phyloP scores from a whole-genome alignment of 1,284 basidiomycete species.

The Paramarasmius palmivorus region DNA sequence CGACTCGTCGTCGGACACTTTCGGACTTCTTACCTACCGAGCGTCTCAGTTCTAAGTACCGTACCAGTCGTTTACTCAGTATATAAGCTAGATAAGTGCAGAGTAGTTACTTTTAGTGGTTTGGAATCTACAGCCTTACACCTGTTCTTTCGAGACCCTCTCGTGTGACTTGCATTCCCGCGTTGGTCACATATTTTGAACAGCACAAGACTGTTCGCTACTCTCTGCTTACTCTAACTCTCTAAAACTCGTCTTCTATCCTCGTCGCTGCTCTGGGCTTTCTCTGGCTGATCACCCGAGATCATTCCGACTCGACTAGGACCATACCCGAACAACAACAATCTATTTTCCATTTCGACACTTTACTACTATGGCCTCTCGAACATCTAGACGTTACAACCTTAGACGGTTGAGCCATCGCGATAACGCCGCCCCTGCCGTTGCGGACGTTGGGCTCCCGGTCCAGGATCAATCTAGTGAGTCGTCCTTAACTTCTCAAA shows the following conservation, averaged over 20 bases:
- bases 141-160: not conserved
- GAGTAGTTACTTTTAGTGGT: not conserved
- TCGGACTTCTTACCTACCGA: too few relatives aligned
- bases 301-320: not conserved
- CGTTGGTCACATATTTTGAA: slow-evolving; percentile 7
- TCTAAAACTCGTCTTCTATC: not conserved
- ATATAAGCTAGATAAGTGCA: too few relatives aligned
- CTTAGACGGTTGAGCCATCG: not conserved
- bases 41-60: too few relatives aligned
- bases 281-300: slow-evolving; percentile 4
- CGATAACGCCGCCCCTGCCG: too few relatives aligned
- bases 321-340: not conserved
- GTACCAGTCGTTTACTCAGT: too few relatives aligned
- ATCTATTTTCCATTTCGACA: not conserved
- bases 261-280: not conserved
- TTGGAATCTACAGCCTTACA: not conserved
- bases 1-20: too few relatives aligned
- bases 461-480: too few relatives aligned
- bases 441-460: too few relatives aligned
- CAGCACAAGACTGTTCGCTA: slow-evolving; percentile 5
- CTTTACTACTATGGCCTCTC: not conserved
- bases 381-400: not conserved
- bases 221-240: slow-evolving; percentile 2
- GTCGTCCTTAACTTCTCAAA: too few relatives aligned
- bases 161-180: not conserved